Evolutionary conservation across 2,329 filamentous ascomycete genomes (phyloP).

Genomic region (Sporothrix humicola): DNA sequence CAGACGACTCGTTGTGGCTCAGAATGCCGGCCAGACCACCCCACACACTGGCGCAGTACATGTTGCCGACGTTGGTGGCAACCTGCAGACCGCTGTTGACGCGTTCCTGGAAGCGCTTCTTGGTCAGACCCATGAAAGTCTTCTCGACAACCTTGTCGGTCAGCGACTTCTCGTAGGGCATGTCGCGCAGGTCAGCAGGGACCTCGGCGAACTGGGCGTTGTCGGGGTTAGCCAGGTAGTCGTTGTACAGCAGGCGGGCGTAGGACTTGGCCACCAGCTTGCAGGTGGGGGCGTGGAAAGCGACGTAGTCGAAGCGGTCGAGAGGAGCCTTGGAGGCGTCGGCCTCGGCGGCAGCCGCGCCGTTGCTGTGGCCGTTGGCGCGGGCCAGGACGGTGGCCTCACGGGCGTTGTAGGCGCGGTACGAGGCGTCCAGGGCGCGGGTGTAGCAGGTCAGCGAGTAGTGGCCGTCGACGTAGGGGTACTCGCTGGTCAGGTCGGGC

Average conservation of each 20-base stretch:
- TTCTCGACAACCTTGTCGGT: slow-evolving; percentile 85
- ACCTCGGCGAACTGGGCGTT: slow-evolving; percentile 74
- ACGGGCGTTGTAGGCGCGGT: slow-evolving; percentile 78
- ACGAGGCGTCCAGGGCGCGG: slow-evolving; percentile 78
- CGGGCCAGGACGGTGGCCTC: slow-evolving; percentile 60
- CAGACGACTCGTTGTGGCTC: slow-evolving; percentile 65
- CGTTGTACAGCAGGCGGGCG: slow-evolving; percentile 82
- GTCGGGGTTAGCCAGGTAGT: slow-evolving; percentile 75
- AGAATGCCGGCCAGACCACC: slow-evolving; percentile 76
- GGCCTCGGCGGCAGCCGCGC: slow-evolving; percentile 60
- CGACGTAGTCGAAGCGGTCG: slow-evolving; percentile 82
- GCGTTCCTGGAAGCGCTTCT: slow-evolving; percentile 82
- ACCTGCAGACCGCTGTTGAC: slow-evolving; percentile 76
- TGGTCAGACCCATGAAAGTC: slow-evolving; percentile 81
- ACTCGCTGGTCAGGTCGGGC: slow-evolving; percentile 85
- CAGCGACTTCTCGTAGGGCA: slow-evolving; percentile 80
- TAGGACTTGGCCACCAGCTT: slow-evolving; percentile 88
- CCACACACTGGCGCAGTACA: slow-evolving; percentile 75
- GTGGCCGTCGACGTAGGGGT: slow-evolving; percentile 83
- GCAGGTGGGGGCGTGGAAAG: slow-evolving; percentile 85
- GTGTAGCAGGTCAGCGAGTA: slow-evolving; percentile 83
- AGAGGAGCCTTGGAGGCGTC: slow-evolving; percentile 64
- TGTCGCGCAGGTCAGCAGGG: slow-evolving; percentile 74
- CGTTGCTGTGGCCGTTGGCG: slow-evolving; percentile 51
- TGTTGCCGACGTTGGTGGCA: slow-evolving; percentile 75